Conservation (phyloP, 192 early-diverging fungal genomes). For the Coemansia sp. region DNA sequence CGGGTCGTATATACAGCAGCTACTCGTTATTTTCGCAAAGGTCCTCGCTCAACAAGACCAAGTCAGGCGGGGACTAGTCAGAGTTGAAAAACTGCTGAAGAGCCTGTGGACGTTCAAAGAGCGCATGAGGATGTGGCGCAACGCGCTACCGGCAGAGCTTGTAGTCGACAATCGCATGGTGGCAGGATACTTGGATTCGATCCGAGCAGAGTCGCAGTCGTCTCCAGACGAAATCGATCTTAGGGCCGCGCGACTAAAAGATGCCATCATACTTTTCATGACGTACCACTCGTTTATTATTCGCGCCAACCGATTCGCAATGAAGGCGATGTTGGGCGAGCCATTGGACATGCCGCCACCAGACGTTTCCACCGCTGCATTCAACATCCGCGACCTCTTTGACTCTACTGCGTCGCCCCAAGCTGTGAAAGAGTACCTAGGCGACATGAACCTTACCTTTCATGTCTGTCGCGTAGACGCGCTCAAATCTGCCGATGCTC, state of each 20-base stretch:
- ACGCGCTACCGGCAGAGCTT: slow-evolving; percentile 26
- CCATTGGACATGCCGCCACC: slow-evolving; percentile 37
- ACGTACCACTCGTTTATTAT: slow-evolving; percentile 41
- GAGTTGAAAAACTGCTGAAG: slow-evolving; percentile 22
- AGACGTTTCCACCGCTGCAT: slow-evolving; percentile 29
- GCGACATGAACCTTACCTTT: slow-evolving; percentile 27
- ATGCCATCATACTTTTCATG: slow-evolving; percentile 32
- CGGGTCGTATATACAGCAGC: slow-evolving; percentile 35
- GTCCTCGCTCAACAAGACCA: slow-evolving; percentile 18
- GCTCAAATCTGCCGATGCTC: slow-evolving; percentile 42
- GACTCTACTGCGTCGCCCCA: slow-evolving; percentile 38
- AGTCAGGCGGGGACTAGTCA: slow-evolving; percentile 20
- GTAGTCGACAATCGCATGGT: slow-evolving; percentile 30
- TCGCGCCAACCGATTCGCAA: slow-evolving; percentile 42
- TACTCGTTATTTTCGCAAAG: slow-evolving; percentile 31
- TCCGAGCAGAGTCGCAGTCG: slow-evolving; percentile 19
- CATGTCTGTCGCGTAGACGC: slow-evolving; percentile 43
- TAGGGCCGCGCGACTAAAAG: slow-evolving; percentile 36
- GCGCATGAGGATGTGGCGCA: slow-evolving; percentile 44
- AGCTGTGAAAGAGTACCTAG: slow-evolving; percentile 9
- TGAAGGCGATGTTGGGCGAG: slow-evolving; percentile 52
- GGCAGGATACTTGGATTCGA: slow-evolving; percentile 25
- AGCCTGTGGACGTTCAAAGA: slow-evolving; percentile 41
- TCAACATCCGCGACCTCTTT: slow-evolving; percentile 44
- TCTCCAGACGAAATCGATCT: slow-evolving; percentile 37